Base-by-base conservation (phyloP, 495 filamentous ascomycete species). In the Evernia prunastri region DNA sequence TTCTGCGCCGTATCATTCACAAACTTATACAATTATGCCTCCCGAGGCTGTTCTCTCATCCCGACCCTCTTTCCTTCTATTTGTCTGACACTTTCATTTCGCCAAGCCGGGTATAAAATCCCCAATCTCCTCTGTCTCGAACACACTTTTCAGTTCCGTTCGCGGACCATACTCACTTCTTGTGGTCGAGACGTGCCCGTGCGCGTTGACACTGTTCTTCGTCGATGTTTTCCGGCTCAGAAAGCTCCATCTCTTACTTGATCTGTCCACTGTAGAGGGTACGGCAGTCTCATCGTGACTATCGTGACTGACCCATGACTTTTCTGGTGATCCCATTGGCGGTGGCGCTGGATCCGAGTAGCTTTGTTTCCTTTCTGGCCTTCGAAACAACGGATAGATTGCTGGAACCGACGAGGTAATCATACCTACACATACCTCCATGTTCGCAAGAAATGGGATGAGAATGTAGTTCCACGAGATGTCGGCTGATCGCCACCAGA, bases 401-500 rank as follows among this genome's bases (percentile, higher is more conserved):
- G 63, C 67, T 1, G 63, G 63, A 11, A 64, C 43, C 20, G 67
- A 68, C 27, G 67, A 68, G 15, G 67, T 66, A 18, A 68, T 66
- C 2, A 68, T 29, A 3, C 64, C 63, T 6, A 68, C 56, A 31
- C 63, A 68, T 17, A 53, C 36, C 49, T 68, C 59, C 58, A 68
- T 66, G 59, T 60, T 66, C 27, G 58, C 27, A 36, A 68, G 60
- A 27, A 68, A 63, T 7, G 67, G 67, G 29, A 66, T 43, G 49
- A 68, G 58, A 7, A 59, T 58, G 53, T 62, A 66, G 25, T 68
- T 62, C 67, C 67, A 68, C 11, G 63, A 57, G 33, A 66, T 59
- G 36, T 68, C 67, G 29, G 29, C 29, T 20, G 63, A 63, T 9
- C 54, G 45, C 4, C 63, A 51, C 63, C 63, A 68, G 60, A 63